Conservation (phyloP, 2,329 filamentous ascomycete genomes). For the Lasiodiplodia citricola region DNA sequence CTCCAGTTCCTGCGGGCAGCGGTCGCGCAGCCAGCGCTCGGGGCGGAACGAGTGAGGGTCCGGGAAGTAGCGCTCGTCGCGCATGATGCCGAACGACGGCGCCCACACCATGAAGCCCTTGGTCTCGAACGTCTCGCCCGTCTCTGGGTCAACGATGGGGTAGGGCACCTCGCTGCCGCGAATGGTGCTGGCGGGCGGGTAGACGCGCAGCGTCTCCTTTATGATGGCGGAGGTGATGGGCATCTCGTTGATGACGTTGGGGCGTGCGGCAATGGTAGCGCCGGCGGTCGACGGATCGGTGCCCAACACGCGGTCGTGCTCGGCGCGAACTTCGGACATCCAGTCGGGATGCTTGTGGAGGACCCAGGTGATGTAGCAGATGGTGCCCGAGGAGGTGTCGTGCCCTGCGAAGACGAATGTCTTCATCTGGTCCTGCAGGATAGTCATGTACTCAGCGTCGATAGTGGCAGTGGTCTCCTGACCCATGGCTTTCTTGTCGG, state of each 20-base stretch:
- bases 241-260: slow-evolving; percentile 38
- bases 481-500: slow-evolving; percentile 3
- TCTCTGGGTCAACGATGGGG: slow-evolving; percentile 19
- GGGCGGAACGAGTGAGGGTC: slow-evolving; percentile 17
- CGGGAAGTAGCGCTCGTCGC: slow-evolving; percentile 17
- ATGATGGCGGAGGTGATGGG: slow-evolving; percentile 41
- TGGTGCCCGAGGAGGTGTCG: slow-evolving; percentile 41
- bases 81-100: slow-evolving; percentile 5
- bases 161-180: slow-evolving; percentile 13
- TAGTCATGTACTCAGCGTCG: slow-evolving; percentile 1
- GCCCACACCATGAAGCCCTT: slow-evolving; percentile 18
- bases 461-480: background rate
- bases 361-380: slow-evolving; percentile 39
- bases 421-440: slow-evolving; percentile 34
- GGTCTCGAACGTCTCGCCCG: slow-evolving; percentile 16
- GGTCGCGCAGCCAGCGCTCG: slow-evolving; percentile 19
- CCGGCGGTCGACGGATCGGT: slow-evolving; percentile 27
- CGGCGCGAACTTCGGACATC: slow-evolving; percentile 34
- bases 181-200: slow-evolving; percentile 33
- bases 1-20: slow-evolving; percentile 17
- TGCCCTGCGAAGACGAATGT: slow-evolving; percentile 44
- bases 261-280: slow-evolving; percentile 29
- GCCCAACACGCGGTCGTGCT: slow-evolving; percentile 41
- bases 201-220: slow-evolving; percentile 43
- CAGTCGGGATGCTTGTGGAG: slow-evolving; percentile 36